Evolutionary conservation across 2,329 filamentous ascomycete species (phyloP).

Genomic region (Pleoardoris graminearum): DNA sequence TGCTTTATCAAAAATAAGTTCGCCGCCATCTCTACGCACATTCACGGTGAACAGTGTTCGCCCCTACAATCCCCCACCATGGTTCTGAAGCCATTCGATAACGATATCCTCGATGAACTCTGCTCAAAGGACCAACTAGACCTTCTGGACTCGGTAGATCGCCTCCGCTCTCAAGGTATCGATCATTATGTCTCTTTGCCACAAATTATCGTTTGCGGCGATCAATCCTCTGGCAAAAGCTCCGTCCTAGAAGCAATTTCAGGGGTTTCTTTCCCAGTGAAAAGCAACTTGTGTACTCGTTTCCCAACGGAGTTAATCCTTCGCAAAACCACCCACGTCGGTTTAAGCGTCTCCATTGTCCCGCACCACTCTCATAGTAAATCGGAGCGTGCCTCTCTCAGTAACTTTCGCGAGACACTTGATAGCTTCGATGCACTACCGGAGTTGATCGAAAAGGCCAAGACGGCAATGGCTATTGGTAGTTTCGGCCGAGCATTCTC

Average conservation of each 20-base stretch:
- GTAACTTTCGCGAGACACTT: conserved; percentile 10
- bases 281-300: conserved; percentile 59
- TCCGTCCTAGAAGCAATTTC: conserved; percentile 41
- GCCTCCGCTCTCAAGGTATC: conserved; percentile 2
- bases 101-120: too few species aligned
- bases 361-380: neutral
- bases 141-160: conserved; percentile 6
- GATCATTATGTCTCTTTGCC: conserved; percentile 1
- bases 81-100: too few species aligned
- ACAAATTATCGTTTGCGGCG: conserved; percentile 15
- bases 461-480: conserved; percentile 49
- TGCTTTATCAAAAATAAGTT: too few species aligned
- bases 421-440: too few species aligned
- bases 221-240: conserved; percentile 21
- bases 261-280: conserved; percentile 47
- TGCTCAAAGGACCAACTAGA: neutral
- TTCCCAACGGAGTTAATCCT: conserved; percentile 64
- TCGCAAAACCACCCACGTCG: conserved; percentile 41
- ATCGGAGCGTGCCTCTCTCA: neutral
- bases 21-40: too few species aligned
- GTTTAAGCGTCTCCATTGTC: too few species aligned
- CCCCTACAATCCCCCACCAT: too few species aligned
- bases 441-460: conserved; percentile 51
- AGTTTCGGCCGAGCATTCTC: conserved; percentile 17
- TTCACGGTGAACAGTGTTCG: too few species aligned